Conservation (phyloP, 495 filamentous ascomycete species). For the Daldinia loculata region DNA sequence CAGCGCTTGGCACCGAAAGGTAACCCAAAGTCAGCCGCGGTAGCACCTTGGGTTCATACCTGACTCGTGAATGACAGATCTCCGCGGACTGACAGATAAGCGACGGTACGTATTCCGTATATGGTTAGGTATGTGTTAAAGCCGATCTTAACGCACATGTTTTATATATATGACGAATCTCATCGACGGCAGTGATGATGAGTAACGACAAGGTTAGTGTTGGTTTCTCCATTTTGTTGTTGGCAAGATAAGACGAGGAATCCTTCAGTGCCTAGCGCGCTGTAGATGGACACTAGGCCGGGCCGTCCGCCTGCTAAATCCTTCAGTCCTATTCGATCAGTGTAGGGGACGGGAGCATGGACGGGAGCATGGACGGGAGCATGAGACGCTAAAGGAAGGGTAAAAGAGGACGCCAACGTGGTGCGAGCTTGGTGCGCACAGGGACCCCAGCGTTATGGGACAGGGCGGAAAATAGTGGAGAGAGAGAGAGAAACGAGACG, state of each 20-base stretch:
- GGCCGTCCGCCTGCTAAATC: neutral
- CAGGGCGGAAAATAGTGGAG: constrained; percentile 37
- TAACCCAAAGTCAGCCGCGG: constrained; percentile 25
- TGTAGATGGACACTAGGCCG: constrained; percentile 10
- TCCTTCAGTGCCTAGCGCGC: neutral
- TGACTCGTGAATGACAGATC: constrained; percentile 32
- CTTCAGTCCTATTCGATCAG: neutral
- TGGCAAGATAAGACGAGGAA: neutral
- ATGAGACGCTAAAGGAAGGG: neutral
- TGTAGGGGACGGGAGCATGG: neutral
- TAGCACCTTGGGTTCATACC: constrained; percentile 17
- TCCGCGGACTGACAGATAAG: constrained; percentile 22
- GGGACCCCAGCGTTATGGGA: neutral
- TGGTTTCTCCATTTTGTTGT: neutral
- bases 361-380: no score
- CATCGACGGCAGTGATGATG: constrained; percentile 9
- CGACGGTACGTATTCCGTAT: neutral
- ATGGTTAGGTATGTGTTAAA: constrained; percentile 16
- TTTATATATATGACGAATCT: constrained; percentile 26
- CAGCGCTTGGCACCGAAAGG: constrained; percentile 20
- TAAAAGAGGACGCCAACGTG: constrained; percentile 3
- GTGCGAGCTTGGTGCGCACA: neutral
- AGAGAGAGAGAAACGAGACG: constrained; percentile 3
- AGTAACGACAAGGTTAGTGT: constrained; percentile 1
- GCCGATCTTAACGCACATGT: constrained; percentile 25